Percentiles rank a stretch among this genome's conserved stretches.
phyloP scores from a whole-genome alignment of 495 filamentous ascomycete species.

The Neurospora cerealis region DNA sequence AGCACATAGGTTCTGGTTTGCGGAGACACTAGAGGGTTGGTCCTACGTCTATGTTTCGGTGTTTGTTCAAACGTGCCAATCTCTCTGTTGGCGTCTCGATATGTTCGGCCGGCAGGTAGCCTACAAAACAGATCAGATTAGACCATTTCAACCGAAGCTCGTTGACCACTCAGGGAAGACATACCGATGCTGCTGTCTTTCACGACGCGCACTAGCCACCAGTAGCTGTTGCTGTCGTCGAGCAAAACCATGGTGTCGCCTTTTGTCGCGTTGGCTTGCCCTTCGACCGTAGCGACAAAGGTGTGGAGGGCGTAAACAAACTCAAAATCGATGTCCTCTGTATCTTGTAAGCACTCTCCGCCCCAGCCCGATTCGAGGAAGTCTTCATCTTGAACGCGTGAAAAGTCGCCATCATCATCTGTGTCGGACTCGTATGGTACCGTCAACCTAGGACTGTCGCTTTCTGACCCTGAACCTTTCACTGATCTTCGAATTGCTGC shows the following conservation, averaged over 20 bases:
- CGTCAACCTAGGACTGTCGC: conserved; percentile 15
- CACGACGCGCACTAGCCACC: conserved; percentile 96
- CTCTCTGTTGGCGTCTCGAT: conserved; percentile 97
- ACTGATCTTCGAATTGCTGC: background rate
- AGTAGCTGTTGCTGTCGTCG: conserved; percentile 99
- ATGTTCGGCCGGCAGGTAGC: conserved; percentile 94
- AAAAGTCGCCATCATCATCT: conserved; percentile 33
- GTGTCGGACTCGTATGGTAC: conserved; percentile 29
- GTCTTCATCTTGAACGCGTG: conserved; percentile 41
- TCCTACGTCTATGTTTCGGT: conserved; percentile 91
- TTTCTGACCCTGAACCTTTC: background rate
- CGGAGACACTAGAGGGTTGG: conserved; percentile 1
- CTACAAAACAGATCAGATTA: conserved; percentile 34
- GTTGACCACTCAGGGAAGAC: conserved; percentile 11
- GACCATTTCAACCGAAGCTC: conserved; percentile 1
- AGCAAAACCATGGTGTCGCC: conserved; percentile 99
- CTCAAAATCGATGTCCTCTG: conserved; percentile 98
- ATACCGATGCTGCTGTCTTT: conserved; percentile 95
- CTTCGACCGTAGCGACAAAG: conserved; percentile 95
- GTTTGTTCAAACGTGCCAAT: conserved; percentile 89
- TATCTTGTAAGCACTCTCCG: conserved; percentile 71
- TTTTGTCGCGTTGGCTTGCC: conserved; percentile 96
- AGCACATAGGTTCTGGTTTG: conserved; percentile 3
- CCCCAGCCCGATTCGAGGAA: conserved; percentile 61
- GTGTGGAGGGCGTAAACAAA: conserved; percentile 98